phyloP scores from a whole-genome alignment of 2,329 filamentous ascomycete genomes.

The Monosporascus sp. region DNA sequence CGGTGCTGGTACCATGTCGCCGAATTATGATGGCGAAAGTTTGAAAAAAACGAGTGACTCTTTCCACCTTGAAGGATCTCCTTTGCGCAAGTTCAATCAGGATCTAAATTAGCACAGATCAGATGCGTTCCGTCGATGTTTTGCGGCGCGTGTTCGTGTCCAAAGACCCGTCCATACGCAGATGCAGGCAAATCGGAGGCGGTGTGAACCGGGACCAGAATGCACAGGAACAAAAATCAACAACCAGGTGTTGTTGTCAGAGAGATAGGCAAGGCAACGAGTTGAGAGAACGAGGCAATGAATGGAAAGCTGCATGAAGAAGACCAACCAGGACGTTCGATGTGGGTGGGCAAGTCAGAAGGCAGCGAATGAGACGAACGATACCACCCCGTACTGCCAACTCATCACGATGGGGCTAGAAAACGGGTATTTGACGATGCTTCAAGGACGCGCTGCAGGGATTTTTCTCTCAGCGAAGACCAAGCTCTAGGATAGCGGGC shows the following conservation, averaged over 20 bases:
- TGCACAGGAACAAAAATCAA: background rate
- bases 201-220: background rate
- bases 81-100: conserved; percentile 3
- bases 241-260: background rate
- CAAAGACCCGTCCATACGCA: background rate
- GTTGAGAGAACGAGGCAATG: background rate
- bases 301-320: background rate
- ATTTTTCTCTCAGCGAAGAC: background rate
- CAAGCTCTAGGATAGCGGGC: background rate
- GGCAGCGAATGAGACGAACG: background rate
- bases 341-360: background rate
- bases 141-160: background rate
- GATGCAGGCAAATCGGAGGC: background rate
- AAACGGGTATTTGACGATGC: background rate
- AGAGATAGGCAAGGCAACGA: background rate
- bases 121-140: background rate
- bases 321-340: background rate
- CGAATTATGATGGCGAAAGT: conserved; percentile 6
- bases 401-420: background rate
- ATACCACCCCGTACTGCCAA: background rate
- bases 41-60: conserved; percentile 1
- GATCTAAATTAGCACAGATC: background rate
- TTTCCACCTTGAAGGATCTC: conserved; percentile 11
- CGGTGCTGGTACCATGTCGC: conserved; percentile 48
- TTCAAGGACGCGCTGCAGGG: background rate